Base-by-base conservation (phyloP, 148 eudicot genomes). In the Agrostemma githago region DNA sequence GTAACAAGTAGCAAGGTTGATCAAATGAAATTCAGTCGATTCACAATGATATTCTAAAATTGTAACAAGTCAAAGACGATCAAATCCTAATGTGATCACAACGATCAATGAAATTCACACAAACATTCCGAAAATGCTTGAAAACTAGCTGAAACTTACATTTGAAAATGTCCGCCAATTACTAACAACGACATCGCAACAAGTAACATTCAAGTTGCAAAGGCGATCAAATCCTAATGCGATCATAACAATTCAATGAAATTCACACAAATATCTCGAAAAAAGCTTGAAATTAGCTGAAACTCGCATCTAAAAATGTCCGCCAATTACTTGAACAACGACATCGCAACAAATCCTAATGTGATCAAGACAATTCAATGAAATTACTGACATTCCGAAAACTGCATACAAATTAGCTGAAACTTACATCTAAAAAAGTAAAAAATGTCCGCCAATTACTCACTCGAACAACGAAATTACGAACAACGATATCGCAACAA, bases 401-500 rank as follows among this genome's bases (percentile, higher is more conserved):
- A 38, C 3, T 14, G 15, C 39, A 4, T 38, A 14, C n/a, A 64
- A 66, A 8, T 5, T 20, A 68, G 41, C 19, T 3, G 2, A 1
- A 46, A 64, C 16, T 74, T 21, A 59, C 48, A 46, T 44, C n/a
- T n/a, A n/a, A n/a, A n/a, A n/a, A n/a, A n/a, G n/a, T n/a, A n/a
- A n/a, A n/a, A n/a, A 11, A 9, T 51, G 56, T 51, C 3, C 56
- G 56, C 56, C 15, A 51, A 51, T 6, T 51, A 70, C 39, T 4
- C 41, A 70, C 39, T 4, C 41, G 5, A 48, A 10, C 58, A 69
- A 7, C 6, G 51, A 44, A 46, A 7, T 48, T 26, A 43, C 41
- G 59, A 69, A 7, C 34, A 69, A 40, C 72, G 17, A 68, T 56
- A 44, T 43, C 56, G 15, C 21, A 62, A 65, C 38, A 67, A 42